Percentiles rank a stretch among this genome's conserved stretches.
These are phyloP conservation scores for Paecilomyces sp. DNA, from an alignment of 2,329 filamentous ascomycete species.

Conservation along the genomic window DNA sequence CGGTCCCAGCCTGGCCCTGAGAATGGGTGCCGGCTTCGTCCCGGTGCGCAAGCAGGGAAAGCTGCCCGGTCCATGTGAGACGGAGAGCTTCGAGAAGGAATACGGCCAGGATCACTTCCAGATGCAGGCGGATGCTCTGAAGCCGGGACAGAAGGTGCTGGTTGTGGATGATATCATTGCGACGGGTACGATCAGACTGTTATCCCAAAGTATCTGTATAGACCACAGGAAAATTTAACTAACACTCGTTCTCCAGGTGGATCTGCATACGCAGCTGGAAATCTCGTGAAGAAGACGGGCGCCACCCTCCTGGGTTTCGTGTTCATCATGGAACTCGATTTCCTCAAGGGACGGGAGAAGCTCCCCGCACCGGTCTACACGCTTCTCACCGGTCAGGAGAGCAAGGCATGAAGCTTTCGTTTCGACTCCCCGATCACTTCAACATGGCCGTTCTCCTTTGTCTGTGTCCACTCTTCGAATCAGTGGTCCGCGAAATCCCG, in stretches of 20 bases:
- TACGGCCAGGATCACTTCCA: constrained; percentile 94
- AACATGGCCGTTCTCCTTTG: not conserved
- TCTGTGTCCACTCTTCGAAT: not conserved
- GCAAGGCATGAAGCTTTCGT: constrained; percentile 11
- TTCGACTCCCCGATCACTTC: not conserved
- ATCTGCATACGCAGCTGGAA: constrained; percentile 78
- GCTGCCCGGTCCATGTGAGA: constrained; percentile 81
- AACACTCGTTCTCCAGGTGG: constrained; percentile 56
- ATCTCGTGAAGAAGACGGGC: constrained; percentile 78
- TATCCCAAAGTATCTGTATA: not conserved
- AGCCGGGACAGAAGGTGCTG: constrained; percentile 79
- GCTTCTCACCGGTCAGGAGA: constrained; percentile 61
- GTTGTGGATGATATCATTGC: constrained; percentile 98
- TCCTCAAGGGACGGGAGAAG: constrained; percentile 86
- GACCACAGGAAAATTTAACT: not conserved
- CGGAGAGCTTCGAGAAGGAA: constrained; percentile 86
- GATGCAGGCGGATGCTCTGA: constrained; percentile 82
- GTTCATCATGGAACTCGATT: constrained; percentile 93
- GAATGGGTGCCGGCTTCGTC: constrained; percentile 77
- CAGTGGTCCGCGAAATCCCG: not conserved
- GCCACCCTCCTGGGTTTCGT: constrained; percentile 82
- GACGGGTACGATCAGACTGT: constrained; percentile 57
- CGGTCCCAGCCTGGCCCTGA: constrained; percentile 78
- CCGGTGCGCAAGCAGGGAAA: constrained; percentile 94
- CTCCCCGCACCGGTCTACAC: constrained; percentile 78